Evolutionary conservation across 2,329 filamentous ascomycete genomes (phyloP).

Genomic region (Fusarium sp.): DNA sequence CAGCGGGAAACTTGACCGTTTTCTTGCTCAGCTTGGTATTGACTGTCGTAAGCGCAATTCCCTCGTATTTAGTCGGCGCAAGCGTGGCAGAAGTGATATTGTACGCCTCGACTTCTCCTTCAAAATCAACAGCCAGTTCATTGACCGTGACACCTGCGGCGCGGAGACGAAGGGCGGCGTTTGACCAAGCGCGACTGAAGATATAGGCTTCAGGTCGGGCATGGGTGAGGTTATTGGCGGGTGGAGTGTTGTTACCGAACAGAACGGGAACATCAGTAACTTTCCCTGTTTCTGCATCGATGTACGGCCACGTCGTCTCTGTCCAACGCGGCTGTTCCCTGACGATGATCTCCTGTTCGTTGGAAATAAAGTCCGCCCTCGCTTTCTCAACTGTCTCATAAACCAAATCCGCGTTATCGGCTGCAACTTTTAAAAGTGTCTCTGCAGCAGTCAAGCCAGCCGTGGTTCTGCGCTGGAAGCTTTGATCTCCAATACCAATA

Average conservation of each 20-base stretch:
- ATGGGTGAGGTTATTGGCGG: constrained; percentile 48
- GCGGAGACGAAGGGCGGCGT: constrained; percentile 46
- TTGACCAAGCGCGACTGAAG: constrained; percentile 48
- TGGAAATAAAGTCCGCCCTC: constrained; percentile 46
- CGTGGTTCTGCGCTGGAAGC: constrained; percentile 50
- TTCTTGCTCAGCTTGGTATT: constrained; percentile 35
- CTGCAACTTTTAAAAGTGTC: constrained; percentile 47
- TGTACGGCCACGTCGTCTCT: constrained; percentile 40
- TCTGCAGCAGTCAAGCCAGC: constrained; percentile 48
- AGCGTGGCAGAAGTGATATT: constrained; percentile 42
- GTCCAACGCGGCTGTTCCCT: constrained; percentile 39
- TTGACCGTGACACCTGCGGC: constrained; percentile 45
- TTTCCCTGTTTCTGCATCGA: constrained; percentile 44
- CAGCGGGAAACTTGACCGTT: constrained; percentile 45
- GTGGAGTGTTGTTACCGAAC: constrained; percentile 49
- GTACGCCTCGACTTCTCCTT: constrained; percentile 48
- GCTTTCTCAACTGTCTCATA: constrained; percentile 46
- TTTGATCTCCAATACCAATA: constrained; percentile 48
- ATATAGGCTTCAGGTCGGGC: constrained; percentile 50
- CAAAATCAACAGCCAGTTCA: constrained; percentile 40
- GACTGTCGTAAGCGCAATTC: constrained; percentile 43
- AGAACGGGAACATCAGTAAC: constrained; percentile 46
- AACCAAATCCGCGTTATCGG: constrained; percentile 48
- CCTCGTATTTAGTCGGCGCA: constrained; percentile 45
- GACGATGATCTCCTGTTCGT: constrained; percentile 39